Evolutionary conservation across 2,329 filamentous ascomycete species (phyloP).

Genomic region (Botrytis tulipae): DNA sequence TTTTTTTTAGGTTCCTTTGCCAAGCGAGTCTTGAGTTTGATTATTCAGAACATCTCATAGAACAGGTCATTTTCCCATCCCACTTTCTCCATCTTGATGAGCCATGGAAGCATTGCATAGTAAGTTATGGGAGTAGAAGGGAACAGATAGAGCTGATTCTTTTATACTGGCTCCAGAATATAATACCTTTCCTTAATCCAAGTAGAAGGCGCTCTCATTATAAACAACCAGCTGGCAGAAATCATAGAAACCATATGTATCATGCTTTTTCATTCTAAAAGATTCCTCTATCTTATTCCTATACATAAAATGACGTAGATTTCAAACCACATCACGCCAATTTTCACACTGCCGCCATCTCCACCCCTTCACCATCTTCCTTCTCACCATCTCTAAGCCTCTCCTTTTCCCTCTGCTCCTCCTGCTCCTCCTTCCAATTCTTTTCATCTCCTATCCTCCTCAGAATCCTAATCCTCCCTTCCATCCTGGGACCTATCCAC

Average conservation of each 20-base stretch:
- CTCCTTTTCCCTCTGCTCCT: not conserved
- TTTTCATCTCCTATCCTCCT: slow-evolving; percentile 27
- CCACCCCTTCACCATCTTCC: not conserved
- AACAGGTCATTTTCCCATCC: not conserved
- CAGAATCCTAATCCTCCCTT: slow-evolving; percentile 42
- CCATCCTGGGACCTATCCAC: slow-evolving; percentile 64
- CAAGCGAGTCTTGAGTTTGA: not conserved
- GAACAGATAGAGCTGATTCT: not conserved
- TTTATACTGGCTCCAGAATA: not conserved
- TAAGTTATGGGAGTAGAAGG: not conserved
- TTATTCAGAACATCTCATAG: not conserved
- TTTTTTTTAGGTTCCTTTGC: not conserved
- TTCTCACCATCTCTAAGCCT: not conserved
- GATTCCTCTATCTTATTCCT: not conserved
- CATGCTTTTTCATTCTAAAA: not conserved
- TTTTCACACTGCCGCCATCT: too few relatives aligned
- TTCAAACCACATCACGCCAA: not conserved
- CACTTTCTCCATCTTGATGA: not conserved
- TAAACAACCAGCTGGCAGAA: not conserved
- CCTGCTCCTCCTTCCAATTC: not conserved
- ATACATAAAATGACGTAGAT: not conserved
- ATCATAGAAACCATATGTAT: not conserved
- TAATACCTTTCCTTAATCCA: not conserved
- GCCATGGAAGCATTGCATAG: not conserved
- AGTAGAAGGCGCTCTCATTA: not conserved